A percentile compares a stretch with the other conserved stretches of the same genome.
Conservation (phyloP, 306 rosid species). For the Ochetophila trinervis region DNA sequence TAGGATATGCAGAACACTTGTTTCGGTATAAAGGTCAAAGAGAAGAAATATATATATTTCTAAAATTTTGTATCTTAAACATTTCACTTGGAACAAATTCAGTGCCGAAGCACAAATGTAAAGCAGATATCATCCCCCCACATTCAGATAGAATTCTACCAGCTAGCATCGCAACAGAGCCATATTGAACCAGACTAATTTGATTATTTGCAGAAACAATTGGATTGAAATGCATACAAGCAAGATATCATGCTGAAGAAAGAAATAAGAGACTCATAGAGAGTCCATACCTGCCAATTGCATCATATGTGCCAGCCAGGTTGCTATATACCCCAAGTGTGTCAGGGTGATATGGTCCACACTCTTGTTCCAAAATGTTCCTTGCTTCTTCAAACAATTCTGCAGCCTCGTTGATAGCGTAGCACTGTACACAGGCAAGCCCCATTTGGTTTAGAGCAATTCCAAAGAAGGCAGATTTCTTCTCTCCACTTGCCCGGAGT, state of each 20-base stretch:
- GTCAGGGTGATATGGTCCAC: constrained; percentile 78
- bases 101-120: not conserved
- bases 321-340: constrained; percentile 93
- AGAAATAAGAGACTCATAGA: not conserved
- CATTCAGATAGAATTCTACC: too few relatives aligned
- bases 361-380: constrained; percentile 58
- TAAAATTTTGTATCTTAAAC: too few relatives aligned
- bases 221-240: too few relatives aligned
- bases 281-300: constrained; percentile 70
- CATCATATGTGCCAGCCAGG: constrained; percentile 95
- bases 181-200: not conserved
- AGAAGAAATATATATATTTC: too few relatives aligned
- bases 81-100: too few relatives aligned
- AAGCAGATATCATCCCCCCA: too few relatives aligned
- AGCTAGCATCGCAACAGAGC: not conserved
- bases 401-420: constrained; percentile 59
- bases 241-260: not conserved
- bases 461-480: constrained; percentile 84
- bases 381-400: constrained; percentile 83
- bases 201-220: not conserved
- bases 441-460: constrained; percentile 93
- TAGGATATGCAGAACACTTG: too few relatives aligned
- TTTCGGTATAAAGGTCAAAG: too few relatives aligned
- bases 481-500: constrained; percentile 79
- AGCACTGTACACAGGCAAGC: constrained; percentile 73